phyloP scores from a whole-genome alignment of 371 early-diverging fungal genomes.

The Mucor racemosus region DNA sequence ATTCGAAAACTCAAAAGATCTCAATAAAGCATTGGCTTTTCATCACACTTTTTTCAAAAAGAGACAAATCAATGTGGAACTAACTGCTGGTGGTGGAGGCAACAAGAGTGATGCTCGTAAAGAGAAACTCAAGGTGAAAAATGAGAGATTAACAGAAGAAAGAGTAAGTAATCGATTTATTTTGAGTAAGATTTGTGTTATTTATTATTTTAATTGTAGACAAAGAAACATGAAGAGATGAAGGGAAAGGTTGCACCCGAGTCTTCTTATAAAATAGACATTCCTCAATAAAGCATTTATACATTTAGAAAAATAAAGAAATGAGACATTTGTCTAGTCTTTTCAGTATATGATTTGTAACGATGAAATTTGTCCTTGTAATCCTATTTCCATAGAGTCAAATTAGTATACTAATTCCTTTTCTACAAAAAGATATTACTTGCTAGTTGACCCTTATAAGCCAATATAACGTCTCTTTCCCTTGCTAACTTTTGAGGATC shows the following conservation, averaged over 20 bases:
- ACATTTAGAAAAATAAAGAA: too few species aligned
- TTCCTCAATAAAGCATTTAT: slow-evolving; percentile 8
- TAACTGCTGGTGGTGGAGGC: slow-evolving; percentile 86
- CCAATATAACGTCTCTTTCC: too few species aligned
- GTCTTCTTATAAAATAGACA: slow-evolving; percentile 32
- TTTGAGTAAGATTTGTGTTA: not conserved
- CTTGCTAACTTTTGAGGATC: too few species aligned
- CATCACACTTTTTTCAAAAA: slow-evolving; percentile 71
- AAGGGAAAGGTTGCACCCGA: slow-evolving; percentile 16
- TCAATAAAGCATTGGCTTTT: slow-evolving; percentile 70
- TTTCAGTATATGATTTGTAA: too few species aligned
- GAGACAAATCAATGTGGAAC: slow-evolving; percentile 77
- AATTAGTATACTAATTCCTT: too few species aligned
- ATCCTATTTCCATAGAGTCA: too few species aligned
- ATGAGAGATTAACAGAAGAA: slow-evolving; percentile 70
- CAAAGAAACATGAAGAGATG: slow-evolving; percentile 36
- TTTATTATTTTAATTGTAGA: slow-evolving; percentile 8
- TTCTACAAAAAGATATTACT: too few species aligned
- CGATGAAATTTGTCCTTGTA: too few species aligned
- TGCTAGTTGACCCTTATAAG: too few species aligned
- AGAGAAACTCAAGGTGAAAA: slow-evolving; percentile 68
- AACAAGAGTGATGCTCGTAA: slow-evolving; percentile 67
- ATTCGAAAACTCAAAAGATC: slow-evolving; percentile 59
- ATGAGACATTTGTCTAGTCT: too few species aligned
- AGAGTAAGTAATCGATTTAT: slow-evolving; percentile 52